Evolutionary conservation across 306 rosid species (phyloP).

Genomic region (Crotalaria pallida): DNA sequence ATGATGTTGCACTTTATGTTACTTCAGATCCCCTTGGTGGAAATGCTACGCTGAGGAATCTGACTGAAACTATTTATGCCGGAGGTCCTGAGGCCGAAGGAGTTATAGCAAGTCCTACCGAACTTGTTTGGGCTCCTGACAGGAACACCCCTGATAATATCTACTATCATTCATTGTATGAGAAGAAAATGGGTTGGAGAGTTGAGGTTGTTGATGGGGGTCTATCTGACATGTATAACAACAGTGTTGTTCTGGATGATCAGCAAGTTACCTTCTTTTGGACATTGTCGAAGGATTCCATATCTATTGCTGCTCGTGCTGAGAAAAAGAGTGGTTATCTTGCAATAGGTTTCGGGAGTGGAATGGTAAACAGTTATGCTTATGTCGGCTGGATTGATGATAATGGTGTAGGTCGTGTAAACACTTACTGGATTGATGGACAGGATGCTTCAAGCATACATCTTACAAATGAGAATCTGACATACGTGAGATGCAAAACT

Average conservation of each 20-base stretch:
- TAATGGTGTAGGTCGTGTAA: constrained; percentile 58
- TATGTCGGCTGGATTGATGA: constrained; percentile 89
- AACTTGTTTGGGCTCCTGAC: constrained; percentile 71
- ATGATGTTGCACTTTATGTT: constrained; percentile 70
- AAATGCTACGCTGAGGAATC: constrained; percentile 74
- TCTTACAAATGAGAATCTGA: constrained; percentile 60
- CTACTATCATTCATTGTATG: constrained; percentile 68
- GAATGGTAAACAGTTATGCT: constrained; percentile 67
- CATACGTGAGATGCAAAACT: constrained; percentile 71
- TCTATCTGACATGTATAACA: constrained; percentile 85
- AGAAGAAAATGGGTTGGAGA: constrained; percentile 88
- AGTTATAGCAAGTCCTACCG: constrained; percentile 80
- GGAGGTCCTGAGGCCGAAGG: constrained; percentile 84
- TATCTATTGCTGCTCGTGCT: constrained; percentile 78
- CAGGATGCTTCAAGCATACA: constrained; percentile 62
- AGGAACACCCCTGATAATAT: constrained; percentile 77
- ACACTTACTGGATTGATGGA: constrained; percentile 83
- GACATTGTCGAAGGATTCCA: constrained; percentile 62
- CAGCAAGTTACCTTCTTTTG: constrained; percentile 91
- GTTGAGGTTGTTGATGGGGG: constrained; percentile 96
- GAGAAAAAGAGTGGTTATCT: constrained; percentile 96
- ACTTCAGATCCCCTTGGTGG: constrained; percentile 87
- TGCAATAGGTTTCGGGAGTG: constrained; percentile 81
- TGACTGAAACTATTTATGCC: constrained; percentile 68
- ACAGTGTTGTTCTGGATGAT: constrained; percentile 85